Evolutionary conservation across 345 rosid species (phyloP).

Genomic region (Gossypium raimondii): DNA sequence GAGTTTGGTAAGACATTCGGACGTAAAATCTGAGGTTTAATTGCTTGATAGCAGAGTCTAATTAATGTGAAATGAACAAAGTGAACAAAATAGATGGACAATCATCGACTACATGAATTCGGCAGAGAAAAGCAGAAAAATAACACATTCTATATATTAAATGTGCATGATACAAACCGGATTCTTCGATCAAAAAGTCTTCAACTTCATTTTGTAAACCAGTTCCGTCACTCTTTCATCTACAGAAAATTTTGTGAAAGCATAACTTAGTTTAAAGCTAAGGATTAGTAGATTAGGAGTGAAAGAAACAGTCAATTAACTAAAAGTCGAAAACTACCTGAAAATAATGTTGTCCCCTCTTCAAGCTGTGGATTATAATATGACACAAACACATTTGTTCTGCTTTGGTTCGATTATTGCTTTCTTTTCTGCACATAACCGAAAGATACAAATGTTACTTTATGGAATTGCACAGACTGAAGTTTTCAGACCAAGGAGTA

Average conservation of each 20-base stretch:
- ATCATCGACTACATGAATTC: conserved; percentile 19
- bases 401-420: conserved; percentile 48
- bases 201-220: conserved; percentile 23
- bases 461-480: neutral
- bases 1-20: conserved; percentile 11
- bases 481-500: neutral
- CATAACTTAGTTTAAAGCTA: neutral
- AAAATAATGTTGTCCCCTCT: conserved; percentile 19
- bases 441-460: conserved; percentile 18
- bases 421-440: conserved; percentile 64
- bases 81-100: conserved; percentile 24
- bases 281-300: neutral
- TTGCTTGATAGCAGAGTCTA: conserved; percentile 27
- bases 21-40: conserved; percentile 7
- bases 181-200: conserved; percentile 18
- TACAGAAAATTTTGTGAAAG: conserved; percentile 6
- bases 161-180: conserved; percentile 6
- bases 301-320: conserved; percentile 2
- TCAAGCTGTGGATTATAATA: conserved; percentile 46
- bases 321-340: conserved; percentile 21
- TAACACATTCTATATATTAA: conserved; percentile 11
- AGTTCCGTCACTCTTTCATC: conserved; percentile 24
- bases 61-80: conserved; percentile 20
- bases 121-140: conserved; percentile 20
- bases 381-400: conserved; percentile 80